Conservation (phyloP, 1,139 yeast species). For the Suhomyces anneliseae region DNA sequence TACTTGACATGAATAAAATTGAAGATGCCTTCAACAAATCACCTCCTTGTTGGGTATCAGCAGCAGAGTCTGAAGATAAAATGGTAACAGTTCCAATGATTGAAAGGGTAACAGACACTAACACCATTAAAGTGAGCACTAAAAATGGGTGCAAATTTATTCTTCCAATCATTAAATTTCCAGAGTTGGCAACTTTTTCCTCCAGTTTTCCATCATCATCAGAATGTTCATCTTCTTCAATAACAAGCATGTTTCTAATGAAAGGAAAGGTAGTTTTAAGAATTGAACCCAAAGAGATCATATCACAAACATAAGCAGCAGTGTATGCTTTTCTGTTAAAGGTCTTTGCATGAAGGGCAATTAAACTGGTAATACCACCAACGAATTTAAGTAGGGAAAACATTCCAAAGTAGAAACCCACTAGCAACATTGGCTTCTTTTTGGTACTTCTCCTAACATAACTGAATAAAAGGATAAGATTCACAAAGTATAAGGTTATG, state of each 20-base stretch:
- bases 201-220: background rate
- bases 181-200: background rate
- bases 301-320: conserved; percentile 21
- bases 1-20: conserved; percentile 16
- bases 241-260: conserved; percentile 11
- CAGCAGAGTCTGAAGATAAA: background rate
- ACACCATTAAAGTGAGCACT: conserved; percentile 15
- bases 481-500: conserved; percentile 8
- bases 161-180: background rate
- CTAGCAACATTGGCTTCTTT: conserved; percentile 3
- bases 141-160: conserved; percentile 14
- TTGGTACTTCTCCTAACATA: background rate
- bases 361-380: conserved; percentile 20
- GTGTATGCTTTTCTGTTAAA: conserved; percentile 14
- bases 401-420: conserved; percentile 12
- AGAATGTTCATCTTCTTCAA: conserved; percentile 1
- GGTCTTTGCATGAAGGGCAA: conserved; percentile 9
- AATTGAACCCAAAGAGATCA: conserved; percentile 19
- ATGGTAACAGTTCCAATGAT: conserved; percentile 15
- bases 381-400: conserved; percentile 16
- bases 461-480: background rate
- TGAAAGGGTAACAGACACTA: conserved; percentile 17
- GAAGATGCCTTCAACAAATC: conserved; percentile 13
- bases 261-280: conserved; percentile 16
- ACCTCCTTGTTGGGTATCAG: background rate